Percentiles rank a stretch among this genome's conserved stretches.
Evolutionary conservation across 768 basidiomycete genomes (phyloP).

Genomic region (Coprinellus micaceus): DNA sequence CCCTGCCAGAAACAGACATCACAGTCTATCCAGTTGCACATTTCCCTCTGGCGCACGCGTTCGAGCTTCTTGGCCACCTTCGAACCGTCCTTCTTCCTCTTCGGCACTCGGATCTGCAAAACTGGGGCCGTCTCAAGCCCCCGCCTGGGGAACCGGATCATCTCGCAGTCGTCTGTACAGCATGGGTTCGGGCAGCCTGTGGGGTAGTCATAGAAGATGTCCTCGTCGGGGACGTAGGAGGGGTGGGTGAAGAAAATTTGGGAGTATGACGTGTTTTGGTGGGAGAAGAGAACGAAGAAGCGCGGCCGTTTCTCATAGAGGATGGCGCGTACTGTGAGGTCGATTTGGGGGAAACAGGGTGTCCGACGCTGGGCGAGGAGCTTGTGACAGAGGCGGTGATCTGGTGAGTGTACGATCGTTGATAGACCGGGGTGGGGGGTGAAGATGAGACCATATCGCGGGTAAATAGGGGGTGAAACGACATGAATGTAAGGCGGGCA

Average conservation of each 20-base stretch:
- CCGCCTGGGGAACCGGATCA: constrained; percentile 72
- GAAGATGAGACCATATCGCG: not conserved
- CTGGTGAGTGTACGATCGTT: constrained; percentile 19
- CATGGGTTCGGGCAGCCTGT: constrained; percentile 77
- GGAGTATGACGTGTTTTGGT: constrained; percentile 76
- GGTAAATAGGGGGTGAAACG: not conserved
- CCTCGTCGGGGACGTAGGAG: constrained; percentile 65
- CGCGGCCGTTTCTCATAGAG: constrained; percentile 73
- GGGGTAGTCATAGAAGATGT: constrained; percentile 74
- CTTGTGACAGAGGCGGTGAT: constrained; percentile 67
- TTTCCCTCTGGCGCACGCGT: constrained; percentile 48
- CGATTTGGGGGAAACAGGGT: constrained; percentile 80
- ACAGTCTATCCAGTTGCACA: constrained; percentile 86
- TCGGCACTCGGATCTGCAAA: constrained; percentile 46
- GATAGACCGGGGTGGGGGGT: constrained; percentile 5
- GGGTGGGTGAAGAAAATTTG: constrained; percentile 77
- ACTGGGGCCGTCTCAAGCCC: constrained; percentile 60
- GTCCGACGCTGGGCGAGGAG: constrained; percentile 67
- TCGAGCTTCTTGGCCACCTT: not conserved
- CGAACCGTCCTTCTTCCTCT: constrained; percentile 7
- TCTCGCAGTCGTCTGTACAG: constrained; percentile 78
- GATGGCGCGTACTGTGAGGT: constrained; percentile 72
- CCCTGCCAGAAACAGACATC: constrained; percentile 56
- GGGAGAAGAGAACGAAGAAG: constrained; percentile 75
- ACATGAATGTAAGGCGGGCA: not conserved